These are phyloP conservation scores for Plasmodium blacklocki DNA, from an alignment of 169 alveolate species.

Conservation along the genomic window DNA sequence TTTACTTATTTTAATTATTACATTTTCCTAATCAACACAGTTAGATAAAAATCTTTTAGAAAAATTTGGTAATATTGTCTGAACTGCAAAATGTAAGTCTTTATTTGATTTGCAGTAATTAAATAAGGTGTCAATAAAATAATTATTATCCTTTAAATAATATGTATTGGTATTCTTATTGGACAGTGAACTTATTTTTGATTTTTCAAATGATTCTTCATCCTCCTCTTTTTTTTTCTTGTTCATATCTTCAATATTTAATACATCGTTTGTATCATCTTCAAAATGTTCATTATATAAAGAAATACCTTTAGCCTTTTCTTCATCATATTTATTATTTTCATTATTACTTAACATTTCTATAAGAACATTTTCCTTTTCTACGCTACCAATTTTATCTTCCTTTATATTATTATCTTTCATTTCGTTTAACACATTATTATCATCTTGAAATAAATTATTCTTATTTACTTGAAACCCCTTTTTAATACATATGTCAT, in stretches of 20 bases:
- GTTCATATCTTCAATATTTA: background rate
- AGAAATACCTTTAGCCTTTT: background rate
- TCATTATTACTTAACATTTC: background rate
- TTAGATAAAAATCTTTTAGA: slow-evolving; percentile 34
- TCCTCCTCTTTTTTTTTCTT: no score
- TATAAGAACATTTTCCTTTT: no score
- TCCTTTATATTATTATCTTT: background rate
- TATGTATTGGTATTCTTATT: background rate
- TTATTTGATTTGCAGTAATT: slow-evolving; percentile 33
- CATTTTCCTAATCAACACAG: no score
- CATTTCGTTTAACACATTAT: background rate
- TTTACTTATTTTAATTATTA: no score
- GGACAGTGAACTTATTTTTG: background rate
- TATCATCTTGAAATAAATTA: background rate
- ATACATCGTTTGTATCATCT: background rate
- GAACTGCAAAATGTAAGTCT: slow-evolving; percentile 28
- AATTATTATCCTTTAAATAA: slow-evolving; percentile 39
- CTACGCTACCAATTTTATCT: background rate
- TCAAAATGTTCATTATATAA: background rate
- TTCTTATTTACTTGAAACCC: background rate
- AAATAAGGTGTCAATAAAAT: slow-evolving; percentile 45
- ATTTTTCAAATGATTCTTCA: background rate
- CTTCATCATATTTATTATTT: background rate
- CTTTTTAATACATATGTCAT: background rate
- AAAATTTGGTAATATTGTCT: slow-evolving; percentile 43